These are phyloP conservation scores for Setaria italica DNA, from an alignment of 202 grass and related monocot genomes.

Conservation along the genomic window DNA sequence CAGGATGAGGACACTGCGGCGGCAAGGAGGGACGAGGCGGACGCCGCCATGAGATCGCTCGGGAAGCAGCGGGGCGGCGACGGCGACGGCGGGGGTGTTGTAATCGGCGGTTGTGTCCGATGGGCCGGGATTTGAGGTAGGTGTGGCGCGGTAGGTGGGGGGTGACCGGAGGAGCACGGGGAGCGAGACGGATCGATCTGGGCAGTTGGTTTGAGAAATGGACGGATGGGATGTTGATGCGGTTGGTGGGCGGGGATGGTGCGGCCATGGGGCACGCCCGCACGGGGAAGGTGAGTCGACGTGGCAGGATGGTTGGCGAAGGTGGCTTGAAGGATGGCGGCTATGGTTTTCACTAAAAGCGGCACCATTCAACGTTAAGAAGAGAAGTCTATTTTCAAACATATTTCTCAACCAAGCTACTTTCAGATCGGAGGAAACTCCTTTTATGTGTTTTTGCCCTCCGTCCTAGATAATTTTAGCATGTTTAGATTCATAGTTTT, in stretches of 20 bases:
- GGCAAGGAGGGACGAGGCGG: constrained; percentile 43
- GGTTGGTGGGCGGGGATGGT: constrained; percentile 36
- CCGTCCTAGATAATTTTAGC: too few relatives aligned
- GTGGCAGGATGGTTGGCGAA: constrained; percentile 39
- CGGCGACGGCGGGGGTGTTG: constrained; percentile 5
- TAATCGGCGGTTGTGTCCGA: constrained; percentile 1
- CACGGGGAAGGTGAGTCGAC: neutral
- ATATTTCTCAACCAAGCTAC: neutral
- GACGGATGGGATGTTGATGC: neutral
- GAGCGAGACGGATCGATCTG: neutral
- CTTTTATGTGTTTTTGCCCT: neutral
- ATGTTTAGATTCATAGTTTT: too few relatives aligned
- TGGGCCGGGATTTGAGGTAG: constrained; percentile 50
- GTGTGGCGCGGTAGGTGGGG: constrained; percentile 51
- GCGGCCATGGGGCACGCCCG: neutral
- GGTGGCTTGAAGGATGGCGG: neutral
- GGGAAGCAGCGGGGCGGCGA: constrained; percentile 23
- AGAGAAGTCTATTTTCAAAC: neutral
- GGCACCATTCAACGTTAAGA: neutral
- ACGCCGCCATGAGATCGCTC: constrained; percentile 52
- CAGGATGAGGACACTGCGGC: constrained; percentile 46
- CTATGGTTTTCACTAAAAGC: neutral
- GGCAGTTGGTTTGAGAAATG: neutral
- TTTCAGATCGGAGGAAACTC: neutral
- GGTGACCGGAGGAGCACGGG: neutral